Conservation (phyloP, 2,329 filamentous ascomycete genomes). For the Apiospora hydei region DNA sequence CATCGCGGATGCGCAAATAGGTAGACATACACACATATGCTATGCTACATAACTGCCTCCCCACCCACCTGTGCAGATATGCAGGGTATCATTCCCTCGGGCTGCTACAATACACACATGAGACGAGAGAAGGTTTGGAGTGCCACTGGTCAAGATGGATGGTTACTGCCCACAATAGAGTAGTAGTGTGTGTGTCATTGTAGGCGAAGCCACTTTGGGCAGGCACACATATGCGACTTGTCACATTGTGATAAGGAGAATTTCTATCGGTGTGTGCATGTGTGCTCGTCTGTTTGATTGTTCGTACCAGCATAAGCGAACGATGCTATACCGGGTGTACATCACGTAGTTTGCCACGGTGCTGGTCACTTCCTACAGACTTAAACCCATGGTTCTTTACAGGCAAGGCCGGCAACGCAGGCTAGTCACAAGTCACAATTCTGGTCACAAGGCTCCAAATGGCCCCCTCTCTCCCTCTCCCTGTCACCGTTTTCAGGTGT, state of each 20-base stretch:
- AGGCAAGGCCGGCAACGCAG: neutral
- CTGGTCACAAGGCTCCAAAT: neutral
- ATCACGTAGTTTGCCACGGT: neutral
- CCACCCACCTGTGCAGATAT: neutral
- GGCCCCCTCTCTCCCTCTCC: no score
- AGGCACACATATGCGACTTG: slow-evolving; percentile 3
- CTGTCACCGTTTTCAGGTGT: neutral
- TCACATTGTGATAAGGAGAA: neutral
- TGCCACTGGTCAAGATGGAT: neutral
- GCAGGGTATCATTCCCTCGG: neutral
- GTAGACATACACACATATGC: neutral
- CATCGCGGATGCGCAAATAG: neutral
- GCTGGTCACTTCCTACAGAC: neutral
- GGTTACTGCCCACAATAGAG: neutral
- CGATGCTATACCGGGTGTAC: no score
- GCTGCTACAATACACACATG: neutral
- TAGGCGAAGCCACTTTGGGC: neutral
- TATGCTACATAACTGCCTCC: neutral
- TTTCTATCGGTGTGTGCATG: neutral
- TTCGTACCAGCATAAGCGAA: neutral
- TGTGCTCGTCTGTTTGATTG: neutral
- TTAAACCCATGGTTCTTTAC: neutral
- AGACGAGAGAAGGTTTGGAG: neutral
- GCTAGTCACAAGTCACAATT: slow-evolving; percentile 13
- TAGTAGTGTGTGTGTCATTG: neutral